phyloP scores from a whole-genome alignment of 257 asterid genomes.

The Ocimum tenuiflorum region DNA sequence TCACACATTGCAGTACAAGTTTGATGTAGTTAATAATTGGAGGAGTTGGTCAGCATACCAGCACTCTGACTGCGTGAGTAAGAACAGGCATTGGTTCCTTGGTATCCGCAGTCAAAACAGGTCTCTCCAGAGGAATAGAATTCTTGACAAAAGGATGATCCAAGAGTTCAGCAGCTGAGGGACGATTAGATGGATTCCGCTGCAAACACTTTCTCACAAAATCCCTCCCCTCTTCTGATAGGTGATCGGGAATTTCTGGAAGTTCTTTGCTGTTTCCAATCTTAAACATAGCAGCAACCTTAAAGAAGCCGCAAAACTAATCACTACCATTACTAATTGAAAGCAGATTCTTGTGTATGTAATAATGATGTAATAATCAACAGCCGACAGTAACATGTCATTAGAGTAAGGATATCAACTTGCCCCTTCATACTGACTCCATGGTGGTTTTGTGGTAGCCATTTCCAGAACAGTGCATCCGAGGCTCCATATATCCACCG shows the following conservation, averaged over 20 bases:
- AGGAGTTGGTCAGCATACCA: slow-evolving; percentile 18
- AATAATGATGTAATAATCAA: neutral
- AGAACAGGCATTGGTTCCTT: slow-evolving; percentile 27
- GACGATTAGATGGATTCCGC: slow-evolving; percentile 46
- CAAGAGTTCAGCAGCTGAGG: slow-evolving; percentile 50
- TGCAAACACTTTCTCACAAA: slow-evolving; percentile 53
- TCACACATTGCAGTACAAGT: neutral
- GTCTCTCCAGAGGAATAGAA: slow-evolving; percentile 23
- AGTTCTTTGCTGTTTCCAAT: slow-evolving; percentile 47
- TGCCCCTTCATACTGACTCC: slow-evolving; percentile 67
- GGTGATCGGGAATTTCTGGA: slow-evolving; percentile 49
- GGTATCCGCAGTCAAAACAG: slow-evolving; percentile 19
- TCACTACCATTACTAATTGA: neutral
- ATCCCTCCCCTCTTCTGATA: slow-evolving; percentile 48
- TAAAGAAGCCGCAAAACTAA: slow-evolving; percentile 8
- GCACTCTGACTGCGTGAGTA: slow-evolving; percentile 25
- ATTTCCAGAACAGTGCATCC: slow-evolving; percentile 70
- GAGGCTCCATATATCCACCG: slow-evolving; percentile 80
- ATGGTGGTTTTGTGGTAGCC: slow-evolving; percentile 70
- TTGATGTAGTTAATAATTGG: neutral
- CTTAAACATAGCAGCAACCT: slow-evolving; percentile 51
- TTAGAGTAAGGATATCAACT: slow-evolving; percentile 14
- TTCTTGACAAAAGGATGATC: slow-evolving; percentile 49
- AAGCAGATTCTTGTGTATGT: neutral
- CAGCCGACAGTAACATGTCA: neutral